These are phyloP conservation scores for Candida nitratophila DNA, from an alignment of 805 yeast species.

Conservation along the genomic window DNA sequence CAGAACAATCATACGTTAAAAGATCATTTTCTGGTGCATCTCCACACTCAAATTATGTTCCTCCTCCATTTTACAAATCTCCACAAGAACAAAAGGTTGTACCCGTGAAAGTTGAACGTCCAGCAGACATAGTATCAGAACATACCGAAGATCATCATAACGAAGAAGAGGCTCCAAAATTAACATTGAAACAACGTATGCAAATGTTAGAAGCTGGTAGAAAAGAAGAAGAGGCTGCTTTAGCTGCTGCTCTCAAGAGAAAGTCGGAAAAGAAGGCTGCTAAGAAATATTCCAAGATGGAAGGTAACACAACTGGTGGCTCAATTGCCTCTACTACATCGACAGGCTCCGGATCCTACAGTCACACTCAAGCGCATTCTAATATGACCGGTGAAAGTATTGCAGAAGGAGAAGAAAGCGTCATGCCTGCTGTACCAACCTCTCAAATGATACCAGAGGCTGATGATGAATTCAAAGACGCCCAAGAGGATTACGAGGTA, in stretches of 20 bases:
- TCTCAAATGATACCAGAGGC: neutral
- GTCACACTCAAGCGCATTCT: neutral
- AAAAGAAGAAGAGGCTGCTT: conserved; percentile 63
- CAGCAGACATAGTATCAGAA: conserved; percentile 5
- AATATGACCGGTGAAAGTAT: neutral
- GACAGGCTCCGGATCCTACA: conserved; percentile 1
- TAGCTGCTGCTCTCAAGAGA: conserved; percentile 53
- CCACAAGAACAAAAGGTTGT: conserved; percentile 15
- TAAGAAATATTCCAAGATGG: conserved; percentile 7
- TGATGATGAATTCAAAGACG: conserved; percentile 3
- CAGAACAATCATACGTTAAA: conserved; percentile 38
- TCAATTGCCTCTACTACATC: conserved; percentile 2
- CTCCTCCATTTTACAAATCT: conserved; percentile 24
- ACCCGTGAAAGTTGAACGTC: conserved; percentile 14
- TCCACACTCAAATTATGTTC: conserved; percentile 54
- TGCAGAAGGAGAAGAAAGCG: neutral
- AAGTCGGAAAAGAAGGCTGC: conserved; percentile 44
- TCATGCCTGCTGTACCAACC: no score
- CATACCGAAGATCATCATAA: conserved; percentile 23
- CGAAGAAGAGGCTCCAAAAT: conserved; percentile 59
- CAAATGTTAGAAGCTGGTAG: conserved; percentile 77
- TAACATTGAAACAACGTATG: conserved; percentile 83
- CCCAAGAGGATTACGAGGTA: conserved; percentile 10
- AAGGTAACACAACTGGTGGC: conserved; percentile 8
- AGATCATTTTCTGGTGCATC: conserved; percentile 51